Evolutionary conservation across 2,329 filamentous ascomycete species (phyloP).

Genomic region (Cladophialophora exuberans): DNA sequence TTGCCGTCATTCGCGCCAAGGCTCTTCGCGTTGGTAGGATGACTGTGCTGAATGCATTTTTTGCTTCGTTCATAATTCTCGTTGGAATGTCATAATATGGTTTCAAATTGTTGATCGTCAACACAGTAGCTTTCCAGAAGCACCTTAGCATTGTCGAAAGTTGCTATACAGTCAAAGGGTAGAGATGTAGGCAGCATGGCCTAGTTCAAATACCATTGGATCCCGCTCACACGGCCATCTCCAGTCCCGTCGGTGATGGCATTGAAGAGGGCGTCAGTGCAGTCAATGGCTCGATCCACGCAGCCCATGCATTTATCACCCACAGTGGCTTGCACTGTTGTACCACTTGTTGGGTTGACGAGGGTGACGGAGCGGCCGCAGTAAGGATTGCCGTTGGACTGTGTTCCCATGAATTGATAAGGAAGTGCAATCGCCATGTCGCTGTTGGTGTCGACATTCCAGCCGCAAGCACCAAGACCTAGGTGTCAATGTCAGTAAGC

Average conservation of each 20-base stretch:
- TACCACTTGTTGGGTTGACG: conserved; percentile 55
- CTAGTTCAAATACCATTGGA: conserved; percentile 47
- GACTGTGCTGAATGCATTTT: conserved; percentile 3
- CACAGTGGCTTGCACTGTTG: conserved; percentile 61
- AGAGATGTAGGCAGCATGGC: not conserved
- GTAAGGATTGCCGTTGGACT: conserved; percentile 69
- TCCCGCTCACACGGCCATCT: conserved; percentile 46
- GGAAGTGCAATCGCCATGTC: conserved; percentile 73
- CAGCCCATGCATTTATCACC: conserved; percentile 80
- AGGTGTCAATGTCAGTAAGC: conserved; percentile 6
- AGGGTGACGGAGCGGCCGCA: conserved; percentile 73
- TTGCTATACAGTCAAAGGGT: not conserved
- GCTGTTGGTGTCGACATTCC: conserved; percentile 58
- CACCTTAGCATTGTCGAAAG: not conserved
- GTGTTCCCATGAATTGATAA: conserved; percentile 62
- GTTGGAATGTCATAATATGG: conserved; percentile 12
- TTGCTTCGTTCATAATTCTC: conserved; percentile 11
- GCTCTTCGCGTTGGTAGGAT: not conserved
- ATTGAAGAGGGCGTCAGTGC: conserved; percentile 42
- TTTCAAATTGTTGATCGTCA: no score
- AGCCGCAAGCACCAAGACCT: conserved; percentile 67
- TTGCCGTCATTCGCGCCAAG: not conserved
- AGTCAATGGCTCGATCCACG: conserved; percentile 37
- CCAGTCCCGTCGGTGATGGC: conserved; percentile 36
- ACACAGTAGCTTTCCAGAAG: conserved; percentile 7